Percentiles rank a stretch among this genome's conserved stretches.
Conservation (phyloP, 371 early-diverging fungal species). For the Fennellomyces sp. region DNA sequence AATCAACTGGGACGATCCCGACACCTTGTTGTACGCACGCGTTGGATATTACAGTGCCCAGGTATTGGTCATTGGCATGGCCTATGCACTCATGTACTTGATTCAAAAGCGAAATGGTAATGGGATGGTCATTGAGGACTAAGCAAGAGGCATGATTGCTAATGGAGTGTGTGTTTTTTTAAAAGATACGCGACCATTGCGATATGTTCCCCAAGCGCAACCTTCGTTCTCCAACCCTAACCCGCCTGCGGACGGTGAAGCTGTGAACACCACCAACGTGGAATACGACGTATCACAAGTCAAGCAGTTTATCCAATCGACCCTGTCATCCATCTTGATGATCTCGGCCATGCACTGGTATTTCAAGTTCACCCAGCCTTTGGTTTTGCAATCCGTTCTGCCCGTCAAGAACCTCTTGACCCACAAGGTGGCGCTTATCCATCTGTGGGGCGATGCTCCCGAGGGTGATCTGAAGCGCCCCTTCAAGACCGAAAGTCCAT, state of each 20-base stretch:
- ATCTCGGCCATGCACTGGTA: slow-evolving; percentile 86
- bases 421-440: slow-evolving; percentile 78
- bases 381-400: slow-evolving; percentile 86
- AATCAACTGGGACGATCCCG: slow-evolving; percentile 69
- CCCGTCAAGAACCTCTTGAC: slow-evolving; percentile 77
- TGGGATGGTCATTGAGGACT: background rate
- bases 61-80: slow-evolving; percentile 53
- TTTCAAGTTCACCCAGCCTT: slow-evolving; percentile 88
- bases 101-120: slow-evolving; percentile 71
- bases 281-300: slow-evolving; percentile 87
- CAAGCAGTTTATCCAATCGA: slow-evolving; percentile 71
- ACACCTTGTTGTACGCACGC: slow-evolving; percentile 63
- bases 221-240: slow-evolving; percentile 37
- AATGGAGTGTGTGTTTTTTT: background rate
- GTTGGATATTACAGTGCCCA: slow-evolving; percentile 71
- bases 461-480: slow-evolving; percentile 84
- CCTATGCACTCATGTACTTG: slow-evolving; percentile 56
- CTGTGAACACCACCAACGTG: slow-evolving; percentile 72
- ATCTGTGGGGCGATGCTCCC: slow-evolving; percentile 81
- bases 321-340: slow-evolving; percentile 68
- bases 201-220: slow-evolving; percentile 62
- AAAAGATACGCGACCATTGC: slow-evolving; percentile 66
- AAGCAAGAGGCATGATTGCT: background rate
- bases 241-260: slow-evolving; percentile 23
- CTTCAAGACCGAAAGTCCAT: slow-evolving; percentile 77